Evolutionary conservation across 148 eudicot genomes (phyloP), one percentile per base, ranked within the genome.

Genomic region (Agrostemma githago): DNA sequence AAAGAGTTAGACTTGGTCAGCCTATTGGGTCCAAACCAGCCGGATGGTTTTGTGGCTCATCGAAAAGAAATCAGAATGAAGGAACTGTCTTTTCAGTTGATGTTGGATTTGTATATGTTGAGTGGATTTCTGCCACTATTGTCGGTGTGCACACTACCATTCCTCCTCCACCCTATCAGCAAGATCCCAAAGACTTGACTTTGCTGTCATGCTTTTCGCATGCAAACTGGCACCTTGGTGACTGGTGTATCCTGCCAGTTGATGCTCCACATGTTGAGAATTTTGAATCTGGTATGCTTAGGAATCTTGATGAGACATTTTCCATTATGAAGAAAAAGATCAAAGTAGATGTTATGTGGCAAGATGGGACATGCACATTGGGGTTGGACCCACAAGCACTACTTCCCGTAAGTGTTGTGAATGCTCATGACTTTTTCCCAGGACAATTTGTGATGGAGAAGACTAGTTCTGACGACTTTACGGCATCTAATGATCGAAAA

Each of bases 211-310:
- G 86, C 79, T 87, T 84, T 77, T 64, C 88, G 40, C 89, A 89
- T 74, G 85, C 88, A 70, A 89, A 84, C 71, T 96, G 99, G 99
- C 99, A 92, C 80, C 90, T 90, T 76, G 97, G 99, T 71, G 99
- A 96, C 73, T 89, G 93, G 90, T 92, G 99, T 73, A 79, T 84
- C 20, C 83, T 87, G 75, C 84, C 86, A 34, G 62, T 12, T 17
- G 72, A 58, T 26, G 62, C 7, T 65, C 58, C 81, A 60, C 68
- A 77, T 76, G 62, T 75, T 14, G 67, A 60, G 40, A 74, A 74
- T 37, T 68, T 77, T 34, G 84, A 81, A 51, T 74, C 58, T 11
- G 76, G 53, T 44, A 10, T 44, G 41, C 72, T 26, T 34, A 63
- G 66, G 62, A 81, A 71, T 42, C 62, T 89, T 48, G 84, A 83